phyloP scores from a whole-genome alignment of 441 rosid genomes.

The Erodium trifolium region DNA sequence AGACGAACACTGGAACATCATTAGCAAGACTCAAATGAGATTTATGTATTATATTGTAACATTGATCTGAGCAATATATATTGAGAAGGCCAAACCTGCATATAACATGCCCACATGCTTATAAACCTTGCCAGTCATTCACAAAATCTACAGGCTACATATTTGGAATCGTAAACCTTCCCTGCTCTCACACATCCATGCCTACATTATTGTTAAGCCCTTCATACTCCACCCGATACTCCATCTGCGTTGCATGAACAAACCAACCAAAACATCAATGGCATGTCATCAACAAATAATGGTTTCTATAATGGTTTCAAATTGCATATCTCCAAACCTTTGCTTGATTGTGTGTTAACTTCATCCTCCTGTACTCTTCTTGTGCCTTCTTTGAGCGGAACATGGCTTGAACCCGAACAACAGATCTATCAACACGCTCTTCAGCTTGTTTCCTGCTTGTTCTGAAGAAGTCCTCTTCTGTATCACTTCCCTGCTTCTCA shows the following conservation, averaged over 20 bases:
- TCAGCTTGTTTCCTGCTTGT: slow-evolving; percentile 82
- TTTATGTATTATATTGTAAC: too few species aligned
- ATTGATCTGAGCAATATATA: too few species aligned
- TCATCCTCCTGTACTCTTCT: slow-evolving; percentile 80
- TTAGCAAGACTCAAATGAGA: too few species aligned
- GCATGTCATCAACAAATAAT: neutral
- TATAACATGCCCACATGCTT: too few species aligned
- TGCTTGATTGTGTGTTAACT: slow-evolving; percentile 54
- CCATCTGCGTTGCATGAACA: slow-evolving; percentile 24
- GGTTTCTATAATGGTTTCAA: neutral
- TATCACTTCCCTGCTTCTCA: slow-evolving; percentile 31
- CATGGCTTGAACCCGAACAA: slow-evolving; percentile 82
- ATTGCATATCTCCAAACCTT: slow-evolving; percentile 34
- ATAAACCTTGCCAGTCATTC: too few species aligned
- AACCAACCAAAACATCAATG: neutral
- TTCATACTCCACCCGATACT: slow-evolving; percentile 11
- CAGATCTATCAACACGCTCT: slow-evolving; percentile 81
- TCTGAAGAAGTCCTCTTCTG: slow-evolving; percentile 69
- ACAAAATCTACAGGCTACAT: too few species aligned
- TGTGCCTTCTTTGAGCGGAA: slow-evolving; percentile 96
- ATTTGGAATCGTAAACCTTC: too few species aligned
- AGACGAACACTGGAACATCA: too few species aligned
- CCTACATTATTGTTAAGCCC: slow-evolving; percentile 18
- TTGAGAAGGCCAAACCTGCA: too few species aligned
- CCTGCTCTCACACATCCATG: slow-evolving; percentile 21